Evolutionary conservation across 225 moss, liverwort and hornwort genomes (phyloP), one percentile per base, ranked within the genome.

Genomic region (Anthoceros angustus): DNA sequence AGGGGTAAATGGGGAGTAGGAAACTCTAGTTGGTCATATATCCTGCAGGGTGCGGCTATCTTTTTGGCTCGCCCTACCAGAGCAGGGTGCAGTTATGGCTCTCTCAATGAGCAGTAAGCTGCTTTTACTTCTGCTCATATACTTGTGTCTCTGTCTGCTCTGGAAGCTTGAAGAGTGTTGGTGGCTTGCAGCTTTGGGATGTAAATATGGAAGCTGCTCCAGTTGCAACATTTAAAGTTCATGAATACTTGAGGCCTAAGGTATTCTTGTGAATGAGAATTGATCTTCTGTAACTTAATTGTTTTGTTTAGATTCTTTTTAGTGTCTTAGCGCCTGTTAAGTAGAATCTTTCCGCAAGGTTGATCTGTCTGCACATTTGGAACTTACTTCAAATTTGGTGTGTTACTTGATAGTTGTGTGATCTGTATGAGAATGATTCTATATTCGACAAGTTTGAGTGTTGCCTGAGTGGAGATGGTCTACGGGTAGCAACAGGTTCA

Each of bases 391-490:
- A 21, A 21, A 68, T 10, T 23, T 42, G 7, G 10, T 74, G 61
- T 40, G 42, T 32, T 41, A 7, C 55, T 69, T 72, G 74, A 74
- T 76, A 95, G 94, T 85, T 95, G 77, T 95, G 91, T 70, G 93
- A 94, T 76, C 83, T 94, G 20, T 94, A 94, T 76, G 93, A 94
- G 80, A 94, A 94, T 68, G 93, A 95, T 70, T 95, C 88, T 39
- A 95, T 95, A 72, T 95, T 95, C 68, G 94, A 95, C 76, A 95
- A 95, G 76, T 95, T 95, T 43, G 94, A 95, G 91, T 95, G 94
- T 73, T 95, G 91, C 77, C 80, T 95, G 62, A 95, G 94, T 77
- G 94, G 94, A 61, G 94, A 95, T 73, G 94, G 94, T 71, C 80
- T 77, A 79, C 94, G 94, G 69, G 88, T 95, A 74, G 94, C 91